A percentile compares a stretch with the other conserved stretches of the same genome.
These are phyloP conservation scores for Asterella californica DNA, from an alignment of 225 moss, liverwort and hornwort genomes.

Conservation along the genomic window DNA sequence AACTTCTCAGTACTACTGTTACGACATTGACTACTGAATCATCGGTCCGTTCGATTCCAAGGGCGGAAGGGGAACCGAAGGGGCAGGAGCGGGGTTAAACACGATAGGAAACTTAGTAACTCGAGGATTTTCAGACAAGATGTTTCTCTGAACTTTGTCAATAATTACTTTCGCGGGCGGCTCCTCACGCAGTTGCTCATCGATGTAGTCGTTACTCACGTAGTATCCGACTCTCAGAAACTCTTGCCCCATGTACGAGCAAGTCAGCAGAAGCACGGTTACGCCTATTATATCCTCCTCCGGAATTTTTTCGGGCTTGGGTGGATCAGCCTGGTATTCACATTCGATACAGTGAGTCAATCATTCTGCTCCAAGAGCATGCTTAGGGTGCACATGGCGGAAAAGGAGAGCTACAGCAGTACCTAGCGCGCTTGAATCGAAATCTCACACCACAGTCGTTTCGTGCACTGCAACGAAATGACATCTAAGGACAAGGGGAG, in stretches of 20 bases:
- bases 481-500: background rate
- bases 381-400: background rate
- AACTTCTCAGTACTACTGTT: background rate
- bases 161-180: slow-evolving; percentile 75
- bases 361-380: background rate
- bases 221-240: slow-evolving; percentile 90
- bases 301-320: slow-evolving; percentile 66
- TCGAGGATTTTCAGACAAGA: slow-evolving; percentile 78
- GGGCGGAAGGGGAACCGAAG: slow-evolving; percentile 44
- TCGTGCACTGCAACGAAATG: background rate
- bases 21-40: slow-evolving; percentile 3
- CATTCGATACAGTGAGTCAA: background rate
- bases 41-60: slow-evolving; percentile 20
- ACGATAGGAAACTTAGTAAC: slow-evolving; percentile 86
- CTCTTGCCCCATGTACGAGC: slow-evolving; percentile 86
- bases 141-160: slow-evolving; percentile 85
- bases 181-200: slow-evolving; percentile 82
- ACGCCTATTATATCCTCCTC: slow-evolving; percentile 95
- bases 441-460: background rate
- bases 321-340: slow-evolving; percentile 69
- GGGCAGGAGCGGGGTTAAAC: slow-evolving; percentile 54
- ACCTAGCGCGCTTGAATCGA: background rate
- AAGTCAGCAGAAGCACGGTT: slow-evolving; percentile 79
- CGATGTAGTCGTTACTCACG: slow-evolving; percentile 89
- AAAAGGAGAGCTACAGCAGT: background rate